Base-by-base conservation (phyloP, 2,329 filamentous ascomycete species). In the Cordyceps fumosorosea region DNA sequence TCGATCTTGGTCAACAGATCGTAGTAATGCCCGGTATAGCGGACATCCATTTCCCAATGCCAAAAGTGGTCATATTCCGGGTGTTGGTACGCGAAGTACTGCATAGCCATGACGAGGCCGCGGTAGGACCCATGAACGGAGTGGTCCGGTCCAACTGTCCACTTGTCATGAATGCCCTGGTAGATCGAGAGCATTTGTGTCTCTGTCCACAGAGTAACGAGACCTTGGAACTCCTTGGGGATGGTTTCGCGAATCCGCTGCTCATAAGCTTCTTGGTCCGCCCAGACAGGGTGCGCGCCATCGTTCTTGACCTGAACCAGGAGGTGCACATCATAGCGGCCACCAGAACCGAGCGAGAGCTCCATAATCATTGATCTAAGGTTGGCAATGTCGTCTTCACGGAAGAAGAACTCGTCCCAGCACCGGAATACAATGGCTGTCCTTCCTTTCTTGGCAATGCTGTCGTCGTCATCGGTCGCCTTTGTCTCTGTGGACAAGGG, bases 1-100 rank as follows among this genome's bases (percentile, higher is more conserved):
- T 85, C 82, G 44, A 91, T 77, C 70, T 88, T 88, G 66, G 85
- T 83, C 69, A 93, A 83, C 22, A 91, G 75, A 64, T 90, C 85
- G 66, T 89, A 92, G 77, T 90, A 93, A 75, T 96, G 91, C 42
- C 92, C 91, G 0, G 89, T 95, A 73, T 96, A 96, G 34, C 91
- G 87, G 51, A 93, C 86, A 69, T 96, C 92, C 88, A 96, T 93
- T 74, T 96, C 92, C 90, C 92, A 96, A 67, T 96, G 90, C 92
- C 92, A 96, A 74, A 92, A 91, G 76, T 87, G 90, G 54, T 96
- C 91, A 70, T 93, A 96, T 73, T 96, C 92, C 1, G 90, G 89
- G 74, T 96, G 92, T 69, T 86, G 84, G 70, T 93, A 87, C 6
- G 93, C 90, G 72, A 98, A 98, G 74, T 93, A 90, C 71, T 97